Percentiles rank a stretch among this genome's conserved stretches.
These are phyloP conservation scores for Suaeda aralocaspica DNA, from an alignment of 148 eudicot genomes.

Conservation along the genomic window DNA sequence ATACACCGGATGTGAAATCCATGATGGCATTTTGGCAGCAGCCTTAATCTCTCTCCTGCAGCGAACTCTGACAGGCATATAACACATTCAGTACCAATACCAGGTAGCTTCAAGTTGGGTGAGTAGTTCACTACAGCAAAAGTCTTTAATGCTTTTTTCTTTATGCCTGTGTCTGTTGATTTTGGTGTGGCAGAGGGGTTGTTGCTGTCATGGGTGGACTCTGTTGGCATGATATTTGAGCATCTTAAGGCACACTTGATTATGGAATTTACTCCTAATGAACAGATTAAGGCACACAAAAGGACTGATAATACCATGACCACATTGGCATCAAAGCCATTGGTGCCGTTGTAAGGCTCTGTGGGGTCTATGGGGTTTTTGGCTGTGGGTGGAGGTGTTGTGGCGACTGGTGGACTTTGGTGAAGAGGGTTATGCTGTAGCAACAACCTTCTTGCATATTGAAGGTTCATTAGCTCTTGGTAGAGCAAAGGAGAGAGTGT, in stretches of 20 bases:
- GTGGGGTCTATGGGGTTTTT: constrained; percentile 28
- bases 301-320: constrained; percentile 85
- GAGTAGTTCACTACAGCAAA: constrained; percentile 64
- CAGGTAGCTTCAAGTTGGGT: constrained; percentile 49
- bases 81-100: constrained; percentile 63
- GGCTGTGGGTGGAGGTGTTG: constrained; percentile 13
- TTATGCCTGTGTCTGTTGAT: constrained; percentile 63
- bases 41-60: constrained; percentile 51
- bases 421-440: constrained; percentile 33
- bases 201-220: constrained; percentile 15
- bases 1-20: constrained; percentile 81
- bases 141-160: constrained; percentile 69
- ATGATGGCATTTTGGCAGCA: constrained; percentile 80
- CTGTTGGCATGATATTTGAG: constrained; percentile 41
- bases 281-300: constrained; percentile 79
- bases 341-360: constrained; percentile 33
- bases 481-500: constrained; percentile 34
- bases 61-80: constrained; percentile 78
- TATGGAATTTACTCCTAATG: constrained; percentile 69
- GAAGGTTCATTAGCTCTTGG: constrained; percentile 40
- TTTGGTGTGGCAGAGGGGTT: constrained; percentile 25
- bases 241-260: constrained; percentile 71
- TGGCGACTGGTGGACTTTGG: constrained; percentile 25
- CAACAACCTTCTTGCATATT: constrained; percentile 50
- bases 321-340: constrained; percentile 66